These are phyloP conservation scores for Macadamia tetraphylla DNA, from an alignment of 164 flowering plant species.

Conservation along the genomic window DNA sequence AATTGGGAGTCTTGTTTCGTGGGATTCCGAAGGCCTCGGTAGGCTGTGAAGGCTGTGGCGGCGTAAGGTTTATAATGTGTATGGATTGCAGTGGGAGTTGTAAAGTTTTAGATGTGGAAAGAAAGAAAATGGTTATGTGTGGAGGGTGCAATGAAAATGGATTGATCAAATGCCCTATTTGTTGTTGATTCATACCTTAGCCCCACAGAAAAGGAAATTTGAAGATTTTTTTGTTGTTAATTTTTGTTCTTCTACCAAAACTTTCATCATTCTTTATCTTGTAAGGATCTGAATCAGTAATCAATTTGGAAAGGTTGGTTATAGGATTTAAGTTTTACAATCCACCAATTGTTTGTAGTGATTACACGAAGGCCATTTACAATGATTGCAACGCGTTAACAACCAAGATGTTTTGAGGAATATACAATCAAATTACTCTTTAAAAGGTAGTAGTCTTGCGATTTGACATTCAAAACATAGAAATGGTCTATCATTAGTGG, in stretches of 20 bases:
- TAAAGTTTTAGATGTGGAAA: slow-evolving; percentile 51
- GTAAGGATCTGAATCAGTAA: no score
- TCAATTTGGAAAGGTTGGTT: no score
- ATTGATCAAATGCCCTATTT: slow-evolving; percentile 77
- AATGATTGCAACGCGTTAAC: no score
- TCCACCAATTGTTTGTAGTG: no score
- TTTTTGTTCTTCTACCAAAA: no score
- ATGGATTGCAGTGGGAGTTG: slow-evolving; percentile 80
- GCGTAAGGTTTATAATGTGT: slow-evolving; percentile 82
- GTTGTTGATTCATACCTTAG: slow-evolving; percentile 26
- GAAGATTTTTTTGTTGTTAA: slow-evolving; percentile 8
- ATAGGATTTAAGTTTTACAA: no score
- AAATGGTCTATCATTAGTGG: no score
- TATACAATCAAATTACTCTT: no score
- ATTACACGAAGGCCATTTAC: no score
- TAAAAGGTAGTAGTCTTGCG: no score
- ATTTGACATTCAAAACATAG: no score
- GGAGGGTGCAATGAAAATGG: slow-evolving; percentile 88
- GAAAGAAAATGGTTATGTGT: slow-evolving; percentile 57
- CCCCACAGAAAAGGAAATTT: not conserved
- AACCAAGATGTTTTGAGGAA: no score
- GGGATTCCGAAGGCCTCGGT: slow-evolving; percentile 43
- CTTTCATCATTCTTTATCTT: not conserved
- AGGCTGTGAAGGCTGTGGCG: slow-evolving; percentile 63
- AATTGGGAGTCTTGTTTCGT: slow-evolving; percentile 41